Percentiles rank a stretch among this genome's conserved stretches.
These are phyloP conservation scores for Clavispora vitiphila DNA, from an alignment of 805 yeast genomes.

Conservation along the genomic window DNA sequence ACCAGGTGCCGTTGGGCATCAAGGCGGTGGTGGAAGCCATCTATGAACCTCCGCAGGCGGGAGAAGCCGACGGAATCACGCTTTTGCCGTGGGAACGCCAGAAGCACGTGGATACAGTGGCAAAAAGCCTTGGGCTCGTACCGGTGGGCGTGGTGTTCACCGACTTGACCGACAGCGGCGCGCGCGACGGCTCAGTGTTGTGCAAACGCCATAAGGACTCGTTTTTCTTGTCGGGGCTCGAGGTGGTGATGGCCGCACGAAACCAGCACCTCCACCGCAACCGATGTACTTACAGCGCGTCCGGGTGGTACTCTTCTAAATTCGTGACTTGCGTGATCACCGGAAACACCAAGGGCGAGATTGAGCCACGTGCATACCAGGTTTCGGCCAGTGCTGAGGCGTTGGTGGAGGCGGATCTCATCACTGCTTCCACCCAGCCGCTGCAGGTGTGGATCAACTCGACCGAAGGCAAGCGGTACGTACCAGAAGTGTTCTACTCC, in stretches of 20 bases:
- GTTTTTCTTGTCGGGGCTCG: constrained; percentile 85
- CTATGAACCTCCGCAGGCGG: constrained; percentile 87
- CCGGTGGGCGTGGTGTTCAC: constrained; percentile 85
- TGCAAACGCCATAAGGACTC: constrained; percentile 92
- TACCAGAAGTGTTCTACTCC: constrained; percentile 89
- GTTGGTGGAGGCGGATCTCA: constrained; percentile 76
- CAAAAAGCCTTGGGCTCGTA: constrained; percentile 53
- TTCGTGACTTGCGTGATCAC: constrained; percentile 90
- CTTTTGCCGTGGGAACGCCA: constrained; percentile 54
- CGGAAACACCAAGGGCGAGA: constrained; percentile 85
- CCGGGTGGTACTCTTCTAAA: constrained; percentile 73
- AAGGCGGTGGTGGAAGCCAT: constrained; percentile 93
- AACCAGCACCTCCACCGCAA: constrained; percentile 67
- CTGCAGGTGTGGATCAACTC: constrained; percentile 76
- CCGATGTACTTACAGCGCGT: constrained; percentile 54
- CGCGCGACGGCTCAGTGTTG: constrained; percentile 80
- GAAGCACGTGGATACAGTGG: constrained; percentile 46
- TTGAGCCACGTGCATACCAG: constrained; percentile 87
- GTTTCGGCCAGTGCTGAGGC: constrained; percentile 86
- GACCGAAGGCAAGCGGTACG: constrained; percentile 71
- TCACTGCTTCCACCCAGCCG: constrained; percentile 87
- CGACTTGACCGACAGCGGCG: constrained; percentile 83
- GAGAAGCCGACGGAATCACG: constrained; percentile 80
- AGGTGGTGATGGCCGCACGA: constrained; percentile 75
- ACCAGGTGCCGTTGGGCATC: constrained; percentile 84